These are phyloP conservation scores for Dissophora globulifera DNA, from an alignment of 192 early-diverging fungal species.

Conservation along the genomic window DNA sequence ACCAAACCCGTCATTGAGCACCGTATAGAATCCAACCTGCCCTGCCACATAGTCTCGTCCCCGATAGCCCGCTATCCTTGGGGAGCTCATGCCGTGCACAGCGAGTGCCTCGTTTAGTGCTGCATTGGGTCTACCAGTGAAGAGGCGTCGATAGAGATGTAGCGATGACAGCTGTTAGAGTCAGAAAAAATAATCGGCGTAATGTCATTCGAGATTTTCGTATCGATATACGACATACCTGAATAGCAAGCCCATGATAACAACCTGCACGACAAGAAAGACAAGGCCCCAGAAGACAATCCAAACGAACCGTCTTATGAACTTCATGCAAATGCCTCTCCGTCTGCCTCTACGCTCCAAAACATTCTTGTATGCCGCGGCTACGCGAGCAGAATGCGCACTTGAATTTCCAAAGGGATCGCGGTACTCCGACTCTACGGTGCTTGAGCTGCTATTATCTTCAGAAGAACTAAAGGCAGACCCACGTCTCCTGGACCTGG, in stretches of 20 bases:
- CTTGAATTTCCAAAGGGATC: too few species aligned
- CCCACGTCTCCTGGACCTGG: too few species aligned
- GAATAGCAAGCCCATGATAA: slow-evolving; percentile 18
- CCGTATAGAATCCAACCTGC: slow-evolving; percentile 22
- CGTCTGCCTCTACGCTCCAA: not conserved
- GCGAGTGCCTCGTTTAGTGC: not conserved
- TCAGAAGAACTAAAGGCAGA: too few species aligned
- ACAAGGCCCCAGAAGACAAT: slow-evolving; percentile 5
- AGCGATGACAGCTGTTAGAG: too few species aligned
- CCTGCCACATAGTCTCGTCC: slow-evolving; percentile 21
- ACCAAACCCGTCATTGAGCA: slow-evolving; percentile 19
- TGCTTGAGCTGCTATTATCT: not conserved
- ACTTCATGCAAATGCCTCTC: not conserved
- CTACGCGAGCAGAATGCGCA: too few species aligned
- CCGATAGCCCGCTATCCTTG: not conserved
- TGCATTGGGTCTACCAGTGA: slow-evolving; percentile 6
- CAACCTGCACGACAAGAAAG: not conserved
- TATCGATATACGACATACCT: not conserved
- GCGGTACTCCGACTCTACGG: slow-evolving; percentile 17
- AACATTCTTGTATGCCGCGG: too few species aligned
- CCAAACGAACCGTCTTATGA: not conserved
- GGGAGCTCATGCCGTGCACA: not conserved
- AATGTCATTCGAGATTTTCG: too few species aligned
- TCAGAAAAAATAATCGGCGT: too few species aligned
- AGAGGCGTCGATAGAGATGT: too few species aligned